These are phyloP conservation scores for Mycena venus DNA, from an alignment of 768 basidiomycete genomes.

Conservation along the genomic window DNA sequence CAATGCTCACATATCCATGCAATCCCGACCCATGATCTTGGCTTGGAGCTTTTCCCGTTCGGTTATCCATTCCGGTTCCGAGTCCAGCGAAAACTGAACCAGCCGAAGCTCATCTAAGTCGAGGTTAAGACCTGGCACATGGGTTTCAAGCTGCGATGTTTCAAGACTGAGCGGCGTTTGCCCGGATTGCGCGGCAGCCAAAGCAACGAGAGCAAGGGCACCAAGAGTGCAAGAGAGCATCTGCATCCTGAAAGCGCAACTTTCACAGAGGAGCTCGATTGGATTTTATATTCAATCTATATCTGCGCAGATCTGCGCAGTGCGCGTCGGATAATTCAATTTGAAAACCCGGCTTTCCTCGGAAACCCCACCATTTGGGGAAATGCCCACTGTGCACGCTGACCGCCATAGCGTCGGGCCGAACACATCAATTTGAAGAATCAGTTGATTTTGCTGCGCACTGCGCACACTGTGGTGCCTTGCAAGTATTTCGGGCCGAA, in stretches of 20 bases:
- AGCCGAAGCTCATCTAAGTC: conserved; percentile 66
- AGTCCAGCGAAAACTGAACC: conserved; percentile 61
- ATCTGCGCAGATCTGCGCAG: background rate
- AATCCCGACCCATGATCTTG: conserved; percentile 16
- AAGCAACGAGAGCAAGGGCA: background rate
- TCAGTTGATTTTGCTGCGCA: too few species aligned
- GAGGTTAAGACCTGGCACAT: conserved; percentile 48
- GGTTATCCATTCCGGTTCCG: conserved; percentile 37
- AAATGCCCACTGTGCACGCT: too few species aligned
- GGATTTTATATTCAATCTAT: background rate
- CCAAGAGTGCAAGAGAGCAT: background rate
- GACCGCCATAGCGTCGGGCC: too few species aligned
- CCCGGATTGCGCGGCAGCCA: background rate
- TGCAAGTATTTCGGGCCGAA: too few species aligned
- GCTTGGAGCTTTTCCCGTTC: conserved; percentile 27
- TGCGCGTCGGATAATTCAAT: too few species aligned
- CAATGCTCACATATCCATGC: conserved; percentile 26
- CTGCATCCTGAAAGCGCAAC: background rate
- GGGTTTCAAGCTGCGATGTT: background rate
- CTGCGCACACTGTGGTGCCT: too few species aligned
- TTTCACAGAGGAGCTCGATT: background rate
- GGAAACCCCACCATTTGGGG: too few species aligned
- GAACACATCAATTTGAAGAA: too few species aligned
- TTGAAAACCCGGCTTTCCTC: too few species aligned
- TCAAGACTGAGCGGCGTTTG: background rate